These are phyloP conservation scores for Rutstroemia sp. DNA, from an alignment of 2,329 filamentous ascomycete species.

Conservation along the genomic window DNA sequence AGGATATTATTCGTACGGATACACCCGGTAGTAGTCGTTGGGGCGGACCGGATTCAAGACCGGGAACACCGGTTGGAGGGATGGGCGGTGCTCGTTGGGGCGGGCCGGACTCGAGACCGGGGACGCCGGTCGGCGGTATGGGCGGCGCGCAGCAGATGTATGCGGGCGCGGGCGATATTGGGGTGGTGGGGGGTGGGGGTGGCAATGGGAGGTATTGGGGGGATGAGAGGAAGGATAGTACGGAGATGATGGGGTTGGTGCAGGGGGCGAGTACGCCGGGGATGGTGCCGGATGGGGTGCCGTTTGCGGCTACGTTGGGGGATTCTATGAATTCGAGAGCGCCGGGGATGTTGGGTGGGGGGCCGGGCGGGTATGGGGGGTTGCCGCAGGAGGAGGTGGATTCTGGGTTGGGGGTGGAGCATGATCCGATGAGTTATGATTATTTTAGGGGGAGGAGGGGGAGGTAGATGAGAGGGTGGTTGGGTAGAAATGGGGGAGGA, in stretches of 20 bases:
- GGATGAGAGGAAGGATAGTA: background rate
- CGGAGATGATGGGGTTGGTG: background rate
- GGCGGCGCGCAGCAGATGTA: background rate
- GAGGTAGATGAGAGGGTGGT: background rate
- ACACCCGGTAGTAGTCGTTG: constrained; percentile 21
- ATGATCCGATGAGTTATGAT: constrained; percentile 27
- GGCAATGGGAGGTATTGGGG: background rate
- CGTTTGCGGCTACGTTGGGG: background rate
- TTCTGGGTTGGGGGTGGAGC: constrained; percentile 16
- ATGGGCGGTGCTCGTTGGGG: constrained; percentile 11
- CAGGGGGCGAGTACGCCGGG: background rate
- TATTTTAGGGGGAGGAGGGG: constrained; percentile 25
- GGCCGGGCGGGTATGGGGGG: constrained; percentile 51
- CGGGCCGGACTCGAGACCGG: constrained; percentile 19
- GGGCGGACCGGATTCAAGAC: constrained; percentile 17
- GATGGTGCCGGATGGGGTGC: background rate
- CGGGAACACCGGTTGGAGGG: constrained; percentile 16
- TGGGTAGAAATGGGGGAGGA: too few relatives aligned
- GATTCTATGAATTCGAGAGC: constrained; percentile 28
- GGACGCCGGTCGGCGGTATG: constrained; percentile 11
- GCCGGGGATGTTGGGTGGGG: constrained; percentile 48
- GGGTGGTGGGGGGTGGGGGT: background rate
- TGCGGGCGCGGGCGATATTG: background rate
- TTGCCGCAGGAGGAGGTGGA: constrained; percentile 41
- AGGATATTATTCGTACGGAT: constrained; percentile 42